A percentile compares a stretch with the other conserved stretches of the same genome.
Conservation (phyloP, 1,284 basidiomycete genomes). For the Inonotus hispidus region DNA sequence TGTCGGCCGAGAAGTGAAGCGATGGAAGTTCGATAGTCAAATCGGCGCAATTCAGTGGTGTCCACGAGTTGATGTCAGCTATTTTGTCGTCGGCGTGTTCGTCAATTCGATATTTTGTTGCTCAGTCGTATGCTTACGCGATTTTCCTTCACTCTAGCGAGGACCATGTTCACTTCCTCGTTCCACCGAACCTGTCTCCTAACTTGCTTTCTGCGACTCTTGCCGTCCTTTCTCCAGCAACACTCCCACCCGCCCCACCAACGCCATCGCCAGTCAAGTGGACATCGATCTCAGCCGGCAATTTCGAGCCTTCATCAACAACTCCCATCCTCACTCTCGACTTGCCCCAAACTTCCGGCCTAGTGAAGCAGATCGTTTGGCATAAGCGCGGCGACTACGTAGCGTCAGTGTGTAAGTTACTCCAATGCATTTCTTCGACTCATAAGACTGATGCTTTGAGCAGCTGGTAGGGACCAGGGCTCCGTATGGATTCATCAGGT, state of each 20-base stretch:
- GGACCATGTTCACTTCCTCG: constrained; percentile 75
- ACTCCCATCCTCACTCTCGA: constrained; percentile 56
- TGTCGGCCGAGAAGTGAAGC: constrained; percentile 85
- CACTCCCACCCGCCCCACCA: constrained; percentile 52
- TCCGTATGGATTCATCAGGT: constrained; percentile 94
- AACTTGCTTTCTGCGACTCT: constrained; percentile 57
- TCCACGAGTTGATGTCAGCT: constrained; percentile 78
- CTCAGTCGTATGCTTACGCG: neutral
- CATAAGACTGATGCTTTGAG: constrained; percentile 8
- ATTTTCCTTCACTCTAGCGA: constrained; percentile 44
- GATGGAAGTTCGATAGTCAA: constrained; percentile 80
- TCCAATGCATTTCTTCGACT: constrained; percentile 6
- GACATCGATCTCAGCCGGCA: constrained; percentile 43
- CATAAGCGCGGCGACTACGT: constrained; percentile 96
- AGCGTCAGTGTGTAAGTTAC: constrained; percentile 76
- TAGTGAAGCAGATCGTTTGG: constrained; percentile 86
- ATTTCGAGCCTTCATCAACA: constrained; percentile 35
- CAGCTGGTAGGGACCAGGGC: constrained; percentile 62
- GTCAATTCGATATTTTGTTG: neutral
- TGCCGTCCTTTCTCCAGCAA: constrained; percentile 57
- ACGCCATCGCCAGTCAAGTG: constrained; percentile 68
- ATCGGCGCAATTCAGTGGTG: constrained; percentile 93
- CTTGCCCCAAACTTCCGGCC: constrained; percentile 64
- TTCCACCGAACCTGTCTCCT: constrained; percentile 72
- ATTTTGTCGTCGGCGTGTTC: constrained; percentile 78